Evolutionary conservation across 2,329 filamentous ascomycete species (phyloP).

Genomic region (Neonectria neomacrospora): DNA sequence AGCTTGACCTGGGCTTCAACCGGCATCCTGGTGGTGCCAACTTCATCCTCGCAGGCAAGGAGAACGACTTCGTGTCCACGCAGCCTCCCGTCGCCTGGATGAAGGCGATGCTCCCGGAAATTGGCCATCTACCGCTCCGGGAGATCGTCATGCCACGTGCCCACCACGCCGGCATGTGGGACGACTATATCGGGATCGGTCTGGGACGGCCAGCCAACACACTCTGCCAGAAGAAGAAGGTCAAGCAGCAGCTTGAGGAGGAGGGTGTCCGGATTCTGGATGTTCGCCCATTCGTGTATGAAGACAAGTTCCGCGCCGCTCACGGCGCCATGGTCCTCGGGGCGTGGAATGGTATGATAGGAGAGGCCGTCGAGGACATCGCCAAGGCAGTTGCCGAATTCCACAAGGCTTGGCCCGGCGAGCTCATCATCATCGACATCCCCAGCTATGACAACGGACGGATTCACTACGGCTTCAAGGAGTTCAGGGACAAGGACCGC

Average conservation of each 20-base stretch:
- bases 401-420: slow-evolving; percentile 44
- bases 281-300: slow-evolving; percentile 34
- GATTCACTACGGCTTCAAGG: background rate
- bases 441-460: slow-evolving; percentile 29
- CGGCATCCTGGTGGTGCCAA: slow-evolving; percentile 34
- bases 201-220: slow-evolving; percentile 35
- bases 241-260: slow-evolving; percentile 42
- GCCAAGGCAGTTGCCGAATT: slow-evolving; percentile 45
- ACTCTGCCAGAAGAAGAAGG: slow-evolving; percentile 36
- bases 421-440: slow-evolving; percentile 50
- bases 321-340: slow-evolving; percentile 34
- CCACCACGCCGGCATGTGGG: slow-evolving; percentile 47
- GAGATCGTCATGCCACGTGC: slow-evolving; percentile 47
- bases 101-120: slow-evolving; percentile 40
- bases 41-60: slow-evolving; percentile 47
- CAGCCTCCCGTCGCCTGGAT: slow-evolving; percentile 46
- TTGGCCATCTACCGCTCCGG: slow-evolving; percentile 44
- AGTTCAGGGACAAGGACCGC: background rate
- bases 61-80: slow-evolving; percentile 46
- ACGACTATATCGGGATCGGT: slow-evolving; percentile 8
- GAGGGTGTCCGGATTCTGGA: slow-evolving; percentile 48
- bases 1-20: slow-evolving; percentile 33
- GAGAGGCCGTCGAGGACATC: slow-evolving; percentile 44
- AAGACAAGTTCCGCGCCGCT: slow-evolving; percentile 28
- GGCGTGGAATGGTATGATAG: slow-evolving; percentile 41